phyloP scores from a whole-genome alignment of 2,329 filamentous ascomycete genomes.

The Sclerotinia borealis region DNA sequence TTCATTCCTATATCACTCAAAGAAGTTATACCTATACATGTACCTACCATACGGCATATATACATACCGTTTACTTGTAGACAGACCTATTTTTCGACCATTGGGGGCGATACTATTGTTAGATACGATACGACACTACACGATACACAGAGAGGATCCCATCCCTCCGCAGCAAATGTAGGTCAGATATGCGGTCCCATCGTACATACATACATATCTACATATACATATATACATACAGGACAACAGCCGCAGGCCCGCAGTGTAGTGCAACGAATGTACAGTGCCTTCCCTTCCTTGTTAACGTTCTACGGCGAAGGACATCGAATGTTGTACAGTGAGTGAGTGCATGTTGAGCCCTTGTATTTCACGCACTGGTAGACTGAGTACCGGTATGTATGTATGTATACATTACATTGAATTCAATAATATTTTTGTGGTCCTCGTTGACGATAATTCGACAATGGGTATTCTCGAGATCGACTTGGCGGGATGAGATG shows the following conservation, averaged over 20 bases:
- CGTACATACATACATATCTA: slow-evolving; percentile 2
- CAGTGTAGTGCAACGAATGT: slow-evolving; percentile 2
- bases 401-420: slow-evolving; percentile 5
- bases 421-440: neutral
- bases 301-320: neutral
- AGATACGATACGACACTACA: neutral
- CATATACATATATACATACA: neutral
- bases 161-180: slow-evolving; percentile 2
- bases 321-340: neutral
- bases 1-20: no score
- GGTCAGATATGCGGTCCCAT: slow-evolving; percentile 6
- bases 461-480: neutral
- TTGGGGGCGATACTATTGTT: neutral
- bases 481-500: neutral
- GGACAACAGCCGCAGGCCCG: neutral
- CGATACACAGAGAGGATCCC: neutral
- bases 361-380: neutral
- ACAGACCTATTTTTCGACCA: neutral
- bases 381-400: neutral
- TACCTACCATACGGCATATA: no score
- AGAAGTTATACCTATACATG: no score
- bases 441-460: slow-evolving; percentile 4
- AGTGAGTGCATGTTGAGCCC: neutral
- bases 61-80: neutral
- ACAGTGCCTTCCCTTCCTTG: slow-evolving; percentile 5